Evolutionary conservation across 495 filamentous ascomycete species (phyloP), one percentile per base, ranked within the genome.

Genomic region (Bathelium albidoporum): DNA sequence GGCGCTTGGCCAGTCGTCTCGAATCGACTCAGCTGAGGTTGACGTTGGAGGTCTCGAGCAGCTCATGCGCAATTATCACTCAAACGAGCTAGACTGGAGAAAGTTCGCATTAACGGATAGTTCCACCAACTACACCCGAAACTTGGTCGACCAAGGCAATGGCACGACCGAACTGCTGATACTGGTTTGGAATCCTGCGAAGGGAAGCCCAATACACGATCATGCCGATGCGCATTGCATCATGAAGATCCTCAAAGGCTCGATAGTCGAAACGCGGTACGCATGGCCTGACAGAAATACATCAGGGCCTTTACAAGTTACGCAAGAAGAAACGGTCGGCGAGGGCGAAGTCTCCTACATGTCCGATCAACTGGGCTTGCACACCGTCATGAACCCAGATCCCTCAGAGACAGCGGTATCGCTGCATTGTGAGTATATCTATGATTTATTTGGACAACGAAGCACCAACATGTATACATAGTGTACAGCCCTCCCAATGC

Each of bases 401-500:
- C 75, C 77, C 2, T 77, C 81, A 59, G 82, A 91, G 64, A 83
- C 85, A 67, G 92, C 93, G 64, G 85, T 96, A 61, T 94, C 90
- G 36, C 76, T 97, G 52, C 92, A 97, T 76, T 73, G 87, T 89
- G 80, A 71, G 87, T 82, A 11, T 58, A 12, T 11, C 31, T 29
- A 20, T 58, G 29, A n/a, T n/a, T 20, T 55, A 34, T 60, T 65
- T 29, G 65, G 68, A 11, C n/a, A 20, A n/a, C 4, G 22, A 24
- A 43, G 39, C 24, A 16, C 65, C 60, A 68, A 69, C 69, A 69
- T 77, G 20, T 71, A 34, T 22, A 28, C 39, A 39, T 63, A 90
- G 87, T 96, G 52, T 96, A 96, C 70, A 95, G 91, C 1, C 92
- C 92, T 49, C 91, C 92, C 5, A 93, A 95, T 69, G 90, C 91